Base-by-base conservation (phyloP, 768 basidiomycete species). In the Leucosporidium creatinivorum region DNA sequence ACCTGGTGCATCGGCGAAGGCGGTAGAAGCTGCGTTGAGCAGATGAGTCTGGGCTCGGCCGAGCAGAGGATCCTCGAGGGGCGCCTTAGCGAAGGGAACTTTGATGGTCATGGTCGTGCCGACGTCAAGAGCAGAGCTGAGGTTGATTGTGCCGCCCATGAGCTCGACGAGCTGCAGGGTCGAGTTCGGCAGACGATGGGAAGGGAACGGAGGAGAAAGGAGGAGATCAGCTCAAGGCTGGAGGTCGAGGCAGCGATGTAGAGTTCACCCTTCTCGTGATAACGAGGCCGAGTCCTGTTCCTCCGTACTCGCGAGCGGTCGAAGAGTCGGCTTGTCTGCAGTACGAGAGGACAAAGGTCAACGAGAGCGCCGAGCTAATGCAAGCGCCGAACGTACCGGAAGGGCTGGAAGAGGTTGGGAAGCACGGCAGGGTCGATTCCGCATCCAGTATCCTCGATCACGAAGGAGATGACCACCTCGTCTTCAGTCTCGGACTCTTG, bases 211-310 rank as follows among this genome's bases (percentile, higher is more conserved):
- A 10, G 39, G 15, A 2, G 2, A 13, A 44, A 15, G 8, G 39
- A 44, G 15, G 8, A 13, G 15, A 13, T 10, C 8, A 44, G 39
- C 8, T 44, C 13, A 36, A 36, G 33, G 2, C 39, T 13, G 33
- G 33, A 5, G 33, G 33, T 33, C 33, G 33, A 33, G 10, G 33
- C 33, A 33, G 33, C 33, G 4, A 10, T 5, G 33, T 5, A 10
- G 18, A n/a, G 51, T 8, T 19, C 23, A 68, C 69, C 12, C 65
- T 60, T 51, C 69, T 74, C 47, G 66, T 66, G 75, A 99, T 98
- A 18, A 93, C 93, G 52, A 97, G 82, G 15, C 94, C 94, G 6
- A 98, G 82, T 74, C 94, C 93, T 3, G 93, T 96, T 44, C 93
- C 93, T 71, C 93, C 93, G 73, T 94, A 97, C 82, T 93, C 56